These are phyloP conservation scores for Odontarrhena argentea DNA, from an alignment of 345 rosid genomes.

Conservation along the genomic window DNA sequence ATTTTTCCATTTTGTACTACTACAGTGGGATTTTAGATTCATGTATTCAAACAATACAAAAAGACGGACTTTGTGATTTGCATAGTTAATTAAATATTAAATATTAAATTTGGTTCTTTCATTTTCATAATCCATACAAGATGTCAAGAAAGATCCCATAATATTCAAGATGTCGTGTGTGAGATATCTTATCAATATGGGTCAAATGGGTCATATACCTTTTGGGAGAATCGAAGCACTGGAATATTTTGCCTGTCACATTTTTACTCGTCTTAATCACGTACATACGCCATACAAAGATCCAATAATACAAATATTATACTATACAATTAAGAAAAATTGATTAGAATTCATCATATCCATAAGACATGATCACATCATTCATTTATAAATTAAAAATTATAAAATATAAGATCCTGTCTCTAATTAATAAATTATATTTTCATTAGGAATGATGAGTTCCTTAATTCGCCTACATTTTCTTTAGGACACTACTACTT, in stretches of 20 bases:
- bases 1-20: too few relatives aligned
- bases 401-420: constrained; percentile 1
- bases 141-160: constrained; percentile 9
- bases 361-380: constrained; percentile 24
- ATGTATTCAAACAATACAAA: background rate
- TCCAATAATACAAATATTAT: background rate
- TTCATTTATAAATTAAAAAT: too few relatives aligned
- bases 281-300: constrained; percentile 25
- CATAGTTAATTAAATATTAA: background rate
- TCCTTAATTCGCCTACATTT: constrained; percentile 7
- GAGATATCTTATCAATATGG: constrained; percentile 6
- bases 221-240: constrained; percentile 37
- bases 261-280: constrained; percentile 27
- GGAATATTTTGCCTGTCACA: background rate
- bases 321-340: constrained; percentile 17
- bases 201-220: constrained; percentile 36
- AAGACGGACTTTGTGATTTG: background rate
- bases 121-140: constrained; percentile 21
- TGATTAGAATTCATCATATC: constrained; percentile 1
- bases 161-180: constrained; percentile 12
- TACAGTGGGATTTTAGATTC: background rate
- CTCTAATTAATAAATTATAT: background rate
- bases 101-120: constrained; percentile 18
- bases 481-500: constrained; percentile 28
- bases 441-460: background rate